Percentiles rank a stretch among this genome's conserved stretches.
Conservation (phyloP, 495 filamentous ascomycete genomes). For the Oleoguttula mirabilis region DNA sequence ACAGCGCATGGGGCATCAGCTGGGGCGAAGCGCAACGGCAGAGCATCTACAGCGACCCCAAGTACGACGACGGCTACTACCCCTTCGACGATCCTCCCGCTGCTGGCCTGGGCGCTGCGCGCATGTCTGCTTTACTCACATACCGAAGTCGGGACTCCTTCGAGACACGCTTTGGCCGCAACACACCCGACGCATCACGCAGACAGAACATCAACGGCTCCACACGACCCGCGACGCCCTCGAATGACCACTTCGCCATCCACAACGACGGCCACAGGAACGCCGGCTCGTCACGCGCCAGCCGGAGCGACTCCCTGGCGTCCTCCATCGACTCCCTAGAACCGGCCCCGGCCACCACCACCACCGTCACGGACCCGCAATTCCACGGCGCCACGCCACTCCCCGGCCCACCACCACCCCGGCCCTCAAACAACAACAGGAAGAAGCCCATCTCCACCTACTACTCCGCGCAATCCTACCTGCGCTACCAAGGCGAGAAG, state of each 20-base stretch:
- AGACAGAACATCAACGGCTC: conserved; percentile 64
- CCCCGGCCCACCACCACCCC: conserved; percentile 18
- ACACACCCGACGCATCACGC: conserved; percentile 72
- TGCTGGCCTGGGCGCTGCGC: conserved; percentile 80
- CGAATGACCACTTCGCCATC: conserved; percentile 79
- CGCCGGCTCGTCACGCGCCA: conserved; percentile 29
- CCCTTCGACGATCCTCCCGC: conserved; percentile 55
- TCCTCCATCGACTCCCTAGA: conserved; percentile 11
- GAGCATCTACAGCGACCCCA: conserved; percentile 95
- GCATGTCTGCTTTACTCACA: conserved; percentile 91
- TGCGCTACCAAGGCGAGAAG: conserved; percentile 94
- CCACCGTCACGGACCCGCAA: conserved; percentile 57
- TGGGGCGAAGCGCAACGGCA: conserved; percentile 97
- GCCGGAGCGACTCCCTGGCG: conserved; percentile 16
- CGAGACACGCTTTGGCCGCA: conserved; percentile 85
- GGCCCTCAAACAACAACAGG: conserved; percentile 24
- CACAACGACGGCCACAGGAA: conserved; percentile 89
- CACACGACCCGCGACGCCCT: conserved; percentile 46
- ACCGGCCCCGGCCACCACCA: conserved; percentile 18
- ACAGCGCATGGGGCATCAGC: conserved; percentile 98
- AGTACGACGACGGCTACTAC: conserved; percentile 97
- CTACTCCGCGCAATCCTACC: conserved; percentile 94
- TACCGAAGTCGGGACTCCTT: conserved; percentile 96
- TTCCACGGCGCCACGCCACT: conserved; percentile 53
- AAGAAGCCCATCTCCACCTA: conserved; percentile 56